Evolutionary conservation across 805 yeast species (phyloP), one percentile per base, ranked within the genome.

Genomic region (Candida pseudoglaebosa): DNA sequence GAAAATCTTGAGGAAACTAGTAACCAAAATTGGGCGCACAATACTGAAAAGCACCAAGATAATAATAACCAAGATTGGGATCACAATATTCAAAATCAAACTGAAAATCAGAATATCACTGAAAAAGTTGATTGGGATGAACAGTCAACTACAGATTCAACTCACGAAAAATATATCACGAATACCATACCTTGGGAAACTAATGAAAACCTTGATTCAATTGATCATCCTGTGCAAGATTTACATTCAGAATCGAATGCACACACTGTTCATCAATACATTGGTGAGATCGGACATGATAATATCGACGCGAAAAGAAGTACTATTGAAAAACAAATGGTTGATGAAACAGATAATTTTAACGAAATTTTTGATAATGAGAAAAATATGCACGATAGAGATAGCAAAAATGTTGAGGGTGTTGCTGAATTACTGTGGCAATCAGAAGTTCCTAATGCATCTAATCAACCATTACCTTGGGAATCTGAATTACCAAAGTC

Each of bases 71-170:
- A n/a, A n/a, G n/a, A n/a, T n/a, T n/a, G n/a, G n/a, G n/a, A n/a
- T n/a, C n/a, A n/a, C n/a, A 15, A 26, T 26, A 10, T 13, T 13
- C n/a, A n/a, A n/a, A n/a, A n/a, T n/a, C n/a, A n/a, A n/a, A n/a
- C n/a, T n/a, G n/a, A n/a, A n/a, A 13, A 12, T 14, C 19, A 30
- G 18, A 14, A 14, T 7, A 8, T 8, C 18, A 14, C 8, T 10
- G 24, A 32, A 5, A 12, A 16, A 5, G 22, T 5, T 10, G 34
- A 32, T 20, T 32, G 34, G 34, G 34, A 32, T 5, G 34, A 32
- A 32, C 22, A 32, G 18, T 32, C 34, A 17, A 32, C 34, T 5
- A 32, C 34, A 12, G 34, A 19, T 6, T 32, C 34, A 7, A 32
- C 34, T 14, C 34, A 32, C 24, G 34, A 32, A 17, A 18, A 14